A percentile compares a stretch with the other conserved stretches of the same genome.
Conservation (phyloP, 306 rosid species). For the Gillenia trifoliata region DNA sequence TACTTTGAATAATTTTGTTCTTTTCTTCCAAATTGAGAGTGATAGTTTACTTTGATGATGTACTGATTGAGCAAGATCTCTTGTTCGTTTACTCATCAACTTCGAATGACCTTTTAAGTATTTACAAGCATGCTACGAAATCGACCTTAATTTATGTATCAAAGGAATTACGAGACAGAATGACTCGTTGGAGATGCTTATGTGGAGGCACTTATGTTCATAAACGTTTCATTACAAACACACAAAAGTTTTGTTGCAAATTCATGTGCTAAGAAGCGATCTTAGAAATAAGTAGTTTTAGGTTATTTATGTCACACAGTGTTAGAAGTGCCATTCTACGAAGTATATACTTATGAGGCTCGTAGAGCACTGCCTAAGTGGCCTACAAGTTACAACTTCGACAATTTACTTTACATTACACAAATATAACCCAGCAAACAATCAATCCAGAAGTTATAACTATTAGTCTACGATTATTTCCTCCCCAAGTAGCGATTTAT, state of each 20-base stretch:
- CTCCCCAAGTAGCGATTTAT: conserved; percentile 1
- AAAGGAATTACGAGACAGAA: neutral
- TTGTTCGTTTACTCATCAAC: neutral
- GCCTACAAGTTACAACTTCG: neutral
- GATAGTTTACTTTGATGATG: no score
- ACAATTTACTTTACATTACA: neutral
- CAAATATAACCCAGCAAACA: neutral
- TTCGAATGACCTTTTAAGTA: neutral
- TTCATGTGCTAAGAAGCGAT: neutral
- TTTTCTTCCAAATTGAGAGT: neutral
- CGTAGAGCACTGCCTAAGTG: neutral
- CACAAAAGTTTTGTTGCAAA: neutral
- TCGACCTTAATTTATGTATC: neutral
- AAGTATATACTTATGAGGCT: no score
- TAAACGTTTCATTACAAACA: neutral
- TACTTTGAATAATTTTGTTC: neutral
- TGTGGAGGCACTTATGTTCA: neutral
- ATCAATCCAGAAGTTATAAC: neutral
- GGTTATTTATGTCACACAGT: no score
- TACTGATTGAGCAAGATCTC: neutral
- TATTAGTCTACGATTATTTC: neutral
- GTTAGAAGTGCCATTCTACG: neutral
- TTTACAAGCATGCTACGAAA: neutral
- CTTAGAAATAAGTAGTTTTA: no score
- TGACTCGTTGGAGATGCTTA: neutral